These are phyloP conservation scores for Pichia occidentalis DNA, from an alignment of 805 yeast genomes.

Conservation along the genomic window DNA sequence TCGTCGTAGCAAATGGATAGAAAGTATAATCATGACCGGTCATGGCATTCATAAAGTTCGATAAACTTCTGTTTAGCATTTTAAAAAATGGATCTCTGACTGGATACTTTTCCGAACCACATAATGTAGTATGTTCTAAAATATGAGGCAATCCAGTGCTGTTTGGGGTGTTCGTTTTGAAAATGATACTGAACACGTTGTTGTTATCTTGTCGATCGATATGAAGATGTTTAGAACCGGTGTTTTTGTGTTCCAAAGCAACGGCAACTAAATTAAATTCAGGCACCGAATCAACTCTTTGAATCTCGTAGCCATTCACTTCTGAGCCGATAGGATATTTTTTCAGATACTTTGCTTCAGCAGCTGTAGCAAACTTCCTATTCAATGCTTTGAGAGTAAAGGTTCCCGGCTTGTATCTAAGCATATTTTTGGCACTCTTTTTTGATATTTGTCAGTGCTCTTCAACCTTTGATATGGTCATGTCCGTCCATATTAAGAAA, in stretches of 20 bases:
- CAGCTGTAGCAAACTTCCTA: conserved; percentile 10
- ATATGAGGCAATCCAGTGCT: conserved; percentile 96
- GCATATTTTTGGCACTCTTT: too few species aligned
- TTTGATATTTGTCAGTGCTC: too few species aligned
- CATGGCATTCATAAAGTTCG: conserved; percentile 98
- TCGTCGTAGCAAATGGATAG: conserved; percentile 95
- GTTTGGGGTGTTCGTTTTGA: conserved; percentile 92
- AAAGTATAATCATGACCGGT: conserved; percentile 95
- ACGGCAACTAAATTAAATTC: conserved; percentile 79
- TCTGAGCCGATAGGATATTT: conserved; percentile 60
- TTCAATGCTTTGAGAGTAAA: too few species aligned
- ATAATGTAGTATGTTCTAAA: conserved; percentile 89
- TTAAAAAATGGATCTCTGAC: conserved; percentile 97
- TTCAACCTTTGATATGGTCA: too few species aligned
- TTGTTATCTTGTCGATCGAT: conserved; percentile 77
- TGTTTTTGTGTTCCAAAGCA: conserved; percentile 53
- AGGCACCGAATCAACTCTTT: conserved; percentile 63
- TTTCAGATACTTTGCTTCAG: conserved; percentile 12
- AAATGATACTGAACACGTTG: conserved; percentile 82
- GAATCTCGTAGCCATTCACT: conserved; percentile 62
- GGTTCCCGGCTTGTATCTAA: too few species aligned
- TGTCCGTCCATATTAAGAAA: too few species aligned
- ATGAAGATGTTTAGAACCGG: conserved; percentile 81
- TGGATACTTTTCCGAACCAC: conserved; percentile 88
- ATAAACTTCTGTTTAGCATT: conserved; percentile 89